Conservation (phyloP, 2,329 filamentous ascomycete genomes). For the Colletotrichum scovillei region DNA sequence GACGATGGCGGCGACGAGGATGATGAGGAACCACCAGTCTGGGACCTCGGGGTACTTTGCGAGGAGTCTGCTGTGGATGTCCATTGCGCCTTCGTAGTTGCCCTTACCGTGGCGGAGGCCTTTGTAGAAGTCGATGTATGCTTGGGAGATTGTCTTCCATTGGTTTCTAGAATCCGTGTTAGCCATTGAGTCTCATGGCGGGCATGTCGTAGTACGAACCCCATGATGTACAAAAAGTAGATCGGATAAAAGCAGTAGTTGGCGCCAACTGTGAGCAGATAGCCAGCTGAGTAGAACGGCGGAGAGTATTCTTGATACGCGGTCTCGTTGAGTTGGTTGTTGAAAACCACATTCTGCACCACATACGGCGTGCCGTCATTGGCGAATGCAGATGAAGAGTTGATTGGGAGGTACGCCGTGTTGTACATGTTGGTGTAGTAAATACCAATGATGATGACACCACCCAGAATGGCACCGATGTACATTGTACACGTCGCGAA, state of each 20-base stretch:
- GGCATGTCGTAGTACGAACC: not conserved
- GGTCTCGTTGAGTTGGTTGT: constrained; percentile 50
- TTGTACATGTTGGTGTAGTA: constrained; percentile 57
- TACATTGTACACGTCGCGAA: constrained; percentile 52
- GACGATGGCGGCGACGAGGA: constrained; percentile 48
- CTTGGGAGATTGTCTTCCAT: constrained; percentile 49
- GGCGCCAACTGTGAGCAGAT: constrained; percentile 53
- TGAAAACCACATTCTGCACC: constrained; percentile 47
- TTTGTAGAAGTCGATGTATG: constrained; percentile 52
- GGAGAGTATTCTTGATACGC: constrained; percentile 56
- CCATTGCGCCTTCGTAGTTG: constrained; percentile 55
- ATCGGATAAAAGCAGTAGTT: constrained; percentile 58
- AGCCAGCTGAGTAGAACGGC: constrained; percentile 56
- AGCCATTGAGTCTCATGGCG: not conserved
- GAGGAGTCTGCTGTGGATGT: constrained; percentile 57
- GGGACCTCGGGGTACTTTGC: constrained; percentile 57
- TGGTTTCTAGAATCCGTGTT: constrained; percentile 42
- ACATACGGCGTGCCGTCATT: constrained; percentile 54
- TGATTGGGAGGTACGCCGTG: constrained; percentile 60
- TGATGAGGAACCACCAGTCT: constrained; percentile 61
- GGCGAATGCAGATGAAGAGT: constrained; percentile 57
- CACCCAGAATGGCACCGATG: constrained; percentile 48
- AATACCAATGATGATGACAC: constrained; percentile 52
- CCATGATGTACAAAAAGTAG: constrained; percentile 55
- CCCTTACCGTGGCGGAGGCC: constrained; percentile 51